Evolutionary conservation across 1,139 yeast species (phyloP), one percentile per base, ranked within the genome.

Genomic region (Yamadazyma spencermartinsiae): DNA sequence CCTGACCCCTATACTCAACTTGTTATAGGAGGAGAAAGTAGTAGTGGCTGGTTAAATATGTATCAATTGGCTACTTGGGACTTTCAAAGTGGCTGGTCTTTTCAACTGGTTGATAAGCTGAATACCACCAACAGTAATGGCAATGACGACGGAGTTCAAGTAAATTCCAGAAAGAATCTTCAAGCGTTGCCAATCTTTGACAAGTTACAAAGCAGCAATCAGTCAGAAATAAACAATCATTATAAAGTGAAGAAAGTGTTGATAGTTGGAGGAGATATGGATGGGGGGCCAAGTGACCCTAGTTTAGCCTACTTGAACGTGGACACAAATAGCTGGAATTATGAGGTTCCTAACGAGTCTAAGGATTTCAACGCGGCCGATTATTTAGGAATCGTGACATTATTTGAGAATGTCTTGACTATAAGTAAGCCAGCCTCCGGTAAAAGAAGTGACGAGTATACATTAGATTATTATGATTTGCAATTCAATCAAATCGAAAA

Each of bases 1-100:
- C 76, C 76, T 18, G 53, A 60, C 26, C 63, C 72, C 1, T 67
- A 60, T 37, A 57, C 58, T 13, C 74, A 65, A 45, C 50, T 72
- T 34, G 55, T 71, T 0, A 58, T 72, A 37, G 77, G 76, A 0
- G 77, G 77, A 2, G 56, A 64, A 39, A 65, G 69, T 38, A 42
- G 45, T 25, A 48, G 50, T 7, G 74, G 74, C 0, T 72, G 76
- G 76, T 52, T 72, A 32, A 69, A 58, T 47, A 69, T 72, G 76
- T 60, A 61, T 46, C 76, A 70, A 48, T 51, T 72, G 28, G 76
- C 76, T 2, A 65, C 73, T 0, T 72, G 77, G 77, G 60, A 63
- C 41, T 70, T 68, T 37, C 43, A 48, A 29, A 55, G 72, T 18
- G 77, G 77, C 0, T 72, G 77, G 77, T 66, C 73, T 16, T 65